Conservation (phyloP, 805 yeast species). For the Pichia pseudocactophila region DNA sequence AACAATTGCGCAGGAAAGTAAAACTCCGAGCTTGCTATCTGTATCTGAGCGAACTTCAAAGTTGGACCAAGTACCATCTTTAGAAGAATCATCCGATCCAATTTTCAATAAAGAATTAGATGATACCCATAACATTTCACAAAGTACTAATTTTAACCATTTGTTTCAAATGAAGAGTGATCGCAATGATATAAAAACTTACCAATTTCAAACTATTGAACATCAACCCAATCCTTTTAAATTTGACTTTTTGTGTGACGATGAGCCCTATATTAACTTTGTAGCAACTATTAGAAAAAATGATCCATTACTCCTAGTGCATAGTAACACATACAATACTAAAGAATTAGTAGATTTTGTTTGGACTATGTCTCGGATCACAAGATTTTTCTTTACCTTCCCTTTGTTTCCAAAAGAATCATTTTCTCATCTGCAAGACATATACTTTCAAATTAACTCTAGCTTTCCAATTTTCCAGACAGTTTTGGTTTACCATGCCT, state of each 20-base stretch:
- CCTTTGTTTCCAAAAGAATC: slow-evolving; percentile 8
- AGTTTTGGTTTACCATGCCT: slow-evolving; percentile 9
- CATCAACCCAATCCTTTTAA: slow-evolving; percentile 2
- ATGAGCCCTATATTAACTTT: slow-evolving; percentile 4
- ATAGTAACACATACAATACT: neutral
- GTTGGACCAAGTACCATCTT: no score
- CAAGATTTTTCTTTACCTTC: slow-evolving; percentile 8
- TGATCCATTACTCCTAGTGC: slow-evolving; percentile 4
- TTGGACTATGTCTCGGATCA: slow-evolving; percentile 10
- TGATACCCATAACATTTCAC: no score
- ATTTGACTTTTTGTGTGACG: slow-evolving; percentile 7
- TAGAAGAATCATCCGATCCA: no score
- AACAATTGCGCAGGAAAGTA: no score
- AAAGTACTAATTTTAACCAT: no score
- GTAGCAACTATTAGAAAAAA: slow-evolving; percentile 3
- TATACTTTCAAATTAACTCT: slow-evolving; percentile 5
- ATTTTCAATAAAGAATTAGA: no score
- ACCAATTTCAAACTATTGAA: no score
- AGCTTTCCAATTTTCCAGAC: slow-evolving; percentile 11
- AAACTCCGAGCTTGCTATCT: no score
- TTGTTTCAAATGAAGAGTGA: no score
- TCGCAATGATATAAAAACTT: no score
- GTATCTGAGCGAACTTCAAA: no score
- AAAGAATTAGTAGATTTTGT: slow-evolving; percentile 10
- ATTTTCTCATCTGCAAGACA: neutral